phyloP scores from a whole-genome alignment of 805 yeast genomes.

The Saccharomycopsis fibuligera region DNA sequence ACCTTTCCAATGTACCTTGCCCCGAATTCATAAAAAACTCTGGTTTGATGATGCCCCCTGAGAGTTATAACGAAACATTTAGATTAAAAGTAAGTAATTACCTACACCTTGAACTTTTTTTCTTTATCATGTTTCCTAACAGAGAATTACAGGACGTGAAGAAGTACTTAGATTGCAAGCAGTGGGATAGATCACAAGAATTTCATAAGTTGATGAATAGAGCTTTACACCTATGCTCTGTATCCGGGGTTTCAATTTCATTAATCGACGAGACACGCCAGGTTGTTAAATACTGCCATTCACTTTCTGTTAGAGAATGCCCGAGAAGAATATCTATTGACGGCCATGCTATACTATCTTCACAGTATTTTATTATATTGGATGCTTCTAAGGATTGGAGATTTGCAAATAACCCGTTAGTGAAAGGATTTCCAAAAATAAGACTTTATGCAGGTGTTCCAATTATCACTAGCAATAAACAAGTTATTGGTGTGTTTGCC shows the following conservation, averaged over 20 bases:
- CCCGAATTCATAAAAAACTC: constrained; percentile 45
- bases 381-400: constrained; percentile 73
- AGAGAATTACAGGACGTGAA: too few relatives aligned
- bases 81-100: constrained; percentile 43
- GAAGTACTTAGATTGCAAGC: constrained; percentile 33
- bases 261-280: constrained; percentile 45
- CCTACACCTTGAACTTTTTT: too few relatives aligned
- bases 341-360: constrained; percentile 60
- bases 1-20: constrained; percentile 45
- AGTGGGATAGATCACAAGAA: constrained; percentile 39
- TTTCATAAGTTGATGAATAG: constrained; percentile 35
- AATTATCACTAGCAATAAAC: constrained; percentile 34
- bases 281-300: constrained; percentile 42
- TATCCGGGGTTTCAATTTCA: constrained; percentile 53
- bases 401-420: constrained; percentile 53
- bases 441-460: constrained; percentile 65
- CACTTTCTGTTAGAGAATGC: constrained; percentile 42
- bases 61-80: constrained; percentile 41
- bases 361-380: constrained; percentile 44
- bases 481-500: constrained; percentile 51
- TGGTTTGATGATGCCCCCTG: constrained; percentile 56
- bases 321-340: constrained; percentile 57
- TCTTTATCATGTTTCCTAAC: too few relatives aligned
- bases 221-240: constrained; percentile 37
- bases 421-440: constrained; percentile 53